Evolutionary conservation across 176 grass and related monocot genomes (phyloP).

Genomic region (Eleusine coracana): DNA sequence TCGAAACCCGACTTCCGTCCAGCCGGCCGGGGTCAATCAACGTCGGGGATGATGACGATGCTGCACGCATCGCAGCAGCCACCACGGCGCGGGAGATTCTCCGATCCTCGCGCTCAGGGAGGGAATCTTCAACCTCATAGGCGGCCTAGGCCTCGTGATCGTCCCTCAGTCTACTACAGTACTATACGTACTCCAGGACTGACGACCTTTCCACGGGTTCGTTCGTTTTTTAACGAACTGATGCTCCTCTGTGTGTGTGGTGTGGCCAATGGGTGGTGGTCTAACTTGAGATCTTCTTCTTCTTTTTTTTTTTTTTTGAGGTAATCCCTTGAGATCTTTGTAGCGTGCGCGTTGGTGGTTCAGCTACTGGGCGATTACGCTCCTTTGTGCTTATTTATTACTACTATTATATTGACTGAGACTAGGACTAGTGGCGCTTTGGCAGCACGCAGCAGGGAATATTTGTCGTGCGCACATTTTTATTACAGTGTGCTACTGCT

Average conservation of each 20-base stretch:
- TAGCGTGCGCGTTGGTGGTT: too few species aligned
- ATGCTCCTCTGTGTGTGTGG: too few species aligned
- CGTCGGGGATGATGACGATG: background rate
- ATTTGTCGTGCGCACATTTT: conserved; percentile 6
- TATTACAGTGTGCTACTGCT: background rate
- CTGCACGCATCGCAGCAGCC: too few species aligned
- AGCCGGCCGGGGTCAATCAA: background rate
- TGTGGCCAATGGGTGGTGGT: background rate
- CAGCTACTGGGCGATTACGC: too few species aligned
- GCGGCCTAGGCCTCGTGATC: background rate
- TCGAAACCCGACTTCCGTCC: background rate
- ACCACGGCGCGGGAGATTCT: too few species aligned
- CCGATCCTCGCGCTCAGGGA: too few species aligned
- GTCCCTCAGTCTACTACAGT: background rate
- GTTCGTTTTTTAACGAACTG: background rate
- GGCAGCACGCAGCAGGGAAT: conserved; percentile 23
- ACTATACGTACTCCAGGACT: background rate
- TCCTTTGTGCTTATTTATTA: too few species aligned
- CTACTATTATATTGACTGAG: too few species aligned
- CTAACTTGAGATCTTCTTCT: too few species aligned
- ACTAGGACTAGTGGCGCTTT: background rate
- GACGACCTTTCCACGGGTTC: background rate
- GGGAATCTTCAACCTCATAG: conserved; percentile 9
- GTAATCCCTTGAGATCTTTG: too few species aligned
- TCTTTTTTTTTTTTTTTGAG: too few species aligned